Conservation (phyloP, 75 land plant genomes). For the Sequoia sempervirens region DNA sequence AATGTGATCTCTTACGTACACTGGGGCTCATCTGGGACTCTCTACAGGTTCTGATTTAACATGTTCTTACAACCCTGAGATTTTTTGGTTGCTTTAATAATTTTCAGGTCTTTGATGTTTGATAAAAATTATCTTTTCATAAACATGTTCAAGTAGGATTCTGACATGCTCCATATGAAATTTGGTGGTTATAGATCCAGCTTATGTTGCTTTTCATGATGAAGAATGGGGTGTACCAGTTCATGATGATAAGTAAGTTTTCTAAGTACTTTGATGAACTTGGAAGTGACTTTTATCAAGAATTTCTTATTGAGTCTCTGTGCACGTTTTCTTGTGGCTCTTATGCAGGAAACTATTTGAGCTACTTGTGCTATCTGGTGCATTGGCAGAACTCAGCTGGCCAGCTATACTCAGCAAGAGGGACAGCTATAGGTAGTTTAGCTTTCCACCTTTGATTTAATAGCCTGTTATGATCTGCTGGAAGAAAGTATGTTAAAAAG, state of each 20-base stretch:
- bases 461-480: neutral
- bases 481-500: neutral
- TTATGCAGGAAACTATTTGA: slow-evolving; percentile 78
- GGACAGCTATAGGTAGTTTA: slow-evolving; percentile 63
- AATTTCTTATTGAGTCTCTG: neutral
- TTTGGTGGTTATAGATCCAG: slow-evolving; percentile 45
- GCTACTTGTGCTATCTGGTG: slow-evolving; percentile 65
- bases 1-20: neutral
- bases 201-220: slow-evolving; percentile 75
- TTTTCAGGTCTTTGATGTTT: neutral
- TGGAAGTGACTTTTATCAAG: neutral
- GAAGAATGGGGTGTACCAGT: slow-evolving; percentile 92
- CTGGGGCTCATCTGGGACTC: neutral
- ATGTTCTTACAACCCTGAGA: neutral
- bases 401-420: slow-evolving; percentile 64
- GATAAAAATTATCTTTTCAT: neutral
- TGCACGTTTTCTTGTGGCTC: neutral
- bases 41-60: neutral
- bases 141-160: neutral
- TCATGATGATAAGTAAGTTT: slow-evolving; percentile 75
- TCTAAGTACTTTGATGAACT: neutral
- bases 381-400: slow-evolving; percentile 81
- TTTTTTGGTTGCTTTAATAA: neutral
- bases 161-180: neutral
- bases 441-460: neutral